phyloP scores from a whole-genome alignment of 805 yeast genomes.

The Candida endomychidarum region DNA sequence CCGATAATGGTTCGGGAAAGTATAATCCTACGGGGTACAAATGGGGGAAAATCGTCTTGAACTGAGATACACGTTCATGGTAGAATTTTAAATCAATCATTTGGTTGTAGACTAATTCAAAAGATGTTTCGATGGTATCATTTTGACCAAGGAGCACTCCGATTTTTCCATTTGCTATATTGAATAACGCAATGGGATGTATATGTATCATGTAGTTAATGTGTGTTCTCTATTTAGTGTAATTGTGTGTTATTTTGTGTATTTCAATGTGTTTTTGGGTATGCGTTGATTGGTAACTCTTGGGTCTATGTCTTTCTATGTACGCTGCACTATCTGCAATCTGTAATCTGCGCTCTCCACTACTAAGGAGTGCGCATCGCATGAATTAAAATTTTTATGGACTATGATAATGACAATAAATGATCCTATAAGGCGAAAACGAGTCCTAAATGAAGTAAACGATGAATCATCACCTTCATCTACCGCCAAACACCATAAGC shows the following conservation, averaged over 20 bases:
- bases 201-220: constrained; percentile 5
- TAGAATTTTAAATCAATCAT: constrained; percentile 26
- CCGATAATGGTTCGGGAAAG: constrained; percentile 14
- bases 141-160: constrained; percentile 9
- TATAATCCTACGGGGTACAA: constrained; percentile 32
- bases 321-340: no score
- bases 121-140: constrained; percentile 20
- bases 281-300: no score
- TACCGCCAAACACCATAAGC: not conserved
- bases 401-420: constrained; percentile 38
- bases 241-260: not conserved
- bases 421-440: constrained; percentile 36
- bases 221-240: not conserved
- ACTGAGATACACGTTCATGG: constrained; percentile 26
- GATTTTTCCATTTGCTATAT: constrained; percentile 24
- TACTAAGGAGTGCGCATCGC: no score
- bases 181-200: constrained; percentile 30
- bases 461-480: not conserved
- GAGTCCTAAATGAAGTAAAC: constrained; percentile 19
- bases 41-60: constrained; percentile 28
- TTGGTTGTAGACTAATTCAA: constrained; percentile 24
- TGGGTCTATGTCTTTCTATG: no score
- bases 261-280: not conserved
- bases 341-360: no score
- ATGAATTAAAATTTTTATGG: constrained; percentile 3